Evolutionary conservation across 176 grass and related monocot species (phyloP).

Genomic region (Phoenix roebelenii): DNA sequence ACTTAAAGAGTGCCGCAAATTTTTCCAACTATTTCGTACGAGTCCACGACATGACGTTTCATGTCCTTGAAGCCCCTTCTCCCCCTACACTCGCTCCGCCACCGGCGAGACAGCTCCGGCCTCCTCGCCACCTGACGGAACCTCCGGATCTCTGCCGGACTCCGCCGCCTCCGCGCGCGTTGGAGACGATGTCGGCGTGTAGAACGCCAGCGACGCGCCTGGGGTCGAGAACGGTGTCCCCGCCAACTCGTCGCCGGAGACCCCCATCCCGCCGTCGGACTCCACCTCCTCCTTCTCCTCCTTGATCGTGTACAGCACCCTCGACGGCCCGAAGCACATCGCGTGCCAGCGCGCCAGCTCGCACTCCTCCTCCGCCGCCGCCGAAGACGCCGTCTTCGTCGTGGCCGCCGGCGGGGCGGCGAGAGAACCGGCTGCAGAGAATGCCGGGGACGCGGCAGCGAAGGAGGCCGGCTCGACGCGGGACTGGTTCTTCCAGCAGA

Average conservation of each 20-base stretch:
- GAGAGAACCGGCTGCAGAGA: not conserved
- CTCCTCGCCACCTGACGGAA: too few relatives aligned
- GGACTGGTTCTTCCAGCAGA: constrained; percentile 11
- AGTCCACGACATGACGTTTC: too few relatives aligned
- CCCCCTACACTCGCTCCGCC: too few relatives aligned
- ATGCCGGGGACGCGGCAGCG: not conserved
- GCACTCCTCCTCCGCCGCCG: constrained; percentile 5
- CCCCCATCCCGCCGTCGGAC: too few relatives aligned
- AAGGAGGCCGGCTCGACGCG: constrained; percentile 14
- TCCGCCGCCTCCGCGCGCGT: not conserved
- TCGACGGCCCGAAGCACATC: constrained; percentile 9
- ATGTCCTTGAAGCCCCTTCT: too few relatives aligned
- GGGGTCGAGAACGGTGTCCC: constrained; percentile 2
- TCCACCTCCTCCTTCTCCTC: constrained; percentile 7
- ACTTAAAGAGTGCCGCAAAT: too few relatives aligned
- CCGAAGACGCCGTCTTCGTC: not conserved
- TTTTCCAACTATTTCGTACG: too few relatives aligned
- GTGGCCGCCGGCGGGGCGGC: not conserved
- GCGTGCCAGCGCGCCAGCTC: constrained; percentile 7
- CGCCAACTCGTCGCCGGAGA: not conserved
- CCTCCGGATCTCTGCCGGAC: too few relatives aligned
- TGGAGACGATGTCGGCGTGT: constrained; percentile 11
- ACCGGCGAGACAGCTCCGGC: too few relatives aligned
- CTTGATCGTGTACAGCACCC: constrained; percentile 16
- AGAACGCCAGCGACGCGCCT: not conserved